Evolutionary conservation across 2,329 filamentous ascomycete genomes (phyloP).

Genomic region (Boeremia lycopersici): DNA sequence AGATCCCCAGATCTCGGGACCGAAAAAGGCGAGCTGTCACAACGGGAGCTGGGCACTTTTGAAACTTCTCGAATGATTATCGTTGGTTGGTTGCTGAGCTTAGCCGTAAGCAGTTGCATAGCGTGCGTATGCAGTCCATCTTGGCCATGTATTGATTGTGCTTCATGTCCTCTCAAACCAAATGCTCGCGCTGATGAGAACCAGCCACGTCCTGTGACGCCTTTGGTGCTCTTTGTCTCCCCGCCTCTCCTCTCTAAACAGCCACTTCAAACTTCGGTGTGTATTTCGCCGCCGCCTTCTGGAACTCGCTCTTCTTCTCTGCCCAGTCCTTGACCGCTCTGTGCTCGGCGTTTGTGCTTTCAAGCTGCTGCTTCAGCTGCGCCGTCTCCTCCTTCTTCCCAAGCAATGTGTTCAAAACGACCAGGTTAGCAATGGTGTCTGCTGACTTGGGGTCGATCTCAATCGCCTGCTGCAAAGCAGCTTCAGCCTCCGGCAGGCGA

Average conservation of each 20-base stretch:
- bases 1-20: conserved; percentile 1
- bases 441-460: conserved; percentile 73
- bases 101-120: background rate
- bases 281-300: conserved; percentile 85
- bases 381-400: conserved; percentile 68
- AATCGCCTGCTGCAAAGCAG: conserved; percentile 80
- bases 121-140: background rate
- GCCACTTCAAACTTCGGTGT: conserved; percentile 73
- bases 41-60: conserved; percentile 1
- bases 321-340: conserved; percentile 73
- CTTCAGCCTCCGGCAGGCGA: conserved; percentile 84
- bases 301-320: conserved; percentile 87
- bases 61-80: background rate
- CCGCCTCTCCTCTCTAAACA: conserved; percentile 15
- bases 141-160: background rate
- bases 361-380: conserved; percentile 60
- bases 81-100: background rate
- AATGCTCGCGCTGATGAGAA: background rate
- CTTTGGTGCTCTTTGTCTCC: background rate
- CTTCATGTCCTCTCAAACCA: background rate
- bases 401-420: conserved; percentile 78
- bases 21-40: conserved; percentile 11
- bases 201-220: background rate
- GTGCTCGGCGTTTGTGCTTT: conserved; percentile 69
- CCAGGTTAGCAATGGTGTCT: conserved; percentile 79